Percentiles rank a stretch among this genome's conserved stretches.
Conservation (phyloP, 768 basidiomycete species). For the Tulasnella sp. region DNA sequence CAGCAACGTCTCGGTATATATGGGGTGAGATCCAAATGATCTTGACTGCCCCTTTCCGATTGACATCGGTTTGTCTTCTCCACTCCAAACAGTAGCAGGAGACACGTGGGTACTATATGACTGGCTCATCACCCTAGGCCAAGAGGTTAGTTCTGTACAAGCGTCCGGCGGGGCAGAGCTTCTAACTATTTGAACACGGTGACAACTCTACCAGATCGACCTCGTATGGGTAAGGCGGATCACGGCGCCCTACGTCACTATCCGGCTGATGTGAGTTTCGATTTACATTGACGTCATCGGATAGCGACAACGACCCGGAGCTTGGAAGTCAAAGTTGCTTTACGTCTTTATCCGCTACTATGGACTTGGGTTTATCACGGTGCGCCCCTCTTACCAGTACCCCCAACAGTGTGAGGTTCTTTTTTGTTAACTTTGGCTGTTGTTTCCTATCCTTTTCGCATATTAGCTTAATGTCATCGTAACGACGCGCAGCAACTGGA, state of each 20-base stretch:
- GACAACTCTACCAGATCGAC: not conserved
- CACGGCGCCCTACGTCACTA: not conserved
- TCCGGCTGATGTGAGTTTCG: not conserved
- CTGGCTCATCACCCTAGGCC: not conserved
- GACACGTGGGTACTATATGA: not conserved
- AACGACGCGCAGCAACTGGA: not conserved
- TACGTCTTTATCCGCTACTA: not conserved
- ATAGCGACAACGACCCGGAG: not conserved
- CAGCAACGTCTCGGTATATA: not conserved
- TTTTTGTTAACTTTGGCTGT: not conserved
- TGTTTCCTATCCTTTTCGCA: not conserved
- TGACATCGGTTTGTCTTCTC: not conserved
- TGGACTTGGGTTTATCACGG: not conserved
- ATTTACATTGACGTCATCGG: not conserved
- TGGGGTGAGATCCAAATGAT: not conserved
- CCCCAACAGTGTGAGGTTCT: too few species aligned
- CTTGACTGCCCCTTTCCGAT: too few species aligned
- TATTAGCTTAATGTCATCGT: not conserved
- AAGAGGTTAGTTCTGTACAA: not conserved
- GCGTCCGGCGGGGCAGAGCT: not conserved
- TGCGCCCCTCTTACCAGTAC: too few species aligned
- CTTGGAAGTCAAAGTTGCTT: not conserved
- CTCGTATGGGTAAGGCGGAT: not conserved
- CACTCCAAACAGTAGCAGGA: not conserved
- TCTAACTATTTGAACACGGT: too few species aligned